Base-by-base conservation (phyloP, 1,284 basidiomycete species). In the Singerocomus rubriflavus region DNA sequence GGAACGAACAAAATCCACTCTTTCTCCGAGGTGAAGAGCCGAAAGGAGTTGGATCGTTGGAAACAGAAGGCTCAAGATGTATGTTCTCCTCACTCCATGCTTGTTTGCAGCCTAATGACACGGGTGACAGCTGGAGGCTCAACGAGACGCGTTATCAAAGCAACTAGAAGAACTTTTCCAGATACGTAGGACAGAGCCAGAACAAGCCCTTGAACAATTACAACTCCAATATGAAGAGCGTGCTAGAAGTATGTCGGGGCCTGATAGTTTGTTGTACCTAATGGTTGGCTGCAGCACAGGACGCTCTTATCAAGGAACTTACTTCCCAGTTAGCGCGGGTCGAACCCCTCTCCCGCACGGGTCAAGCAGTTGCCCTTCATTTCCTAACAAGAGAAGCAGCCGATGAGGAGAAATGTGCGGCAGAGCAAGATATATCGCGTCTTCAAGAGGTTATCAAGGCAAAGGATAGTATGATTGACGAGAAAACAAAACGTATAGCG, bases 301-400 rank as follows among this genome's bases (percentile, higher is more conserved):
- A 85, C 38, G 64, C 70, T 21, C 68, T 82, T 14, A 78, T 85
- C 52, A 70, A 79, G 43, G 78, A 82, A 53, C 70, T 86, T n/a
- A 79, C 74, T 12, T 69, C 71, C 10, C 75, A 81, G 57, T 63
- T 85, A 5, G 70, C 77, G 9, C 75, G 73, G 38, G 71, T 78
- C 38, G 77, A 84, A 53, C 76, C 80, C 3, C 68, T 85, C 21
- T 70, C 79, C 30, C 70, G 70, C 40, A 68, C 75, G 2, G 78
- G 75, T 27, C 76, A 76, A 55, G 72, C 69, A 39, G 74, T 76
- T 1, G 73, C 78, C 7, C 70, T 86, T 29, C 81, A 84, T 55
- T 76, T 91, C 51, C 67, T 91, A 13, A 87, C 85, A 7, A 79
- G 85, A 45, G 85, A 88, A 56, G 79, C 79, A 5, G 86, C 82